Percentiles rank a stretch among this genome's conserved stretches.
Conservation (phyloP, 2,329 filamentous ascomycete species). For the Trematosphaeria pertusa region DNA sequence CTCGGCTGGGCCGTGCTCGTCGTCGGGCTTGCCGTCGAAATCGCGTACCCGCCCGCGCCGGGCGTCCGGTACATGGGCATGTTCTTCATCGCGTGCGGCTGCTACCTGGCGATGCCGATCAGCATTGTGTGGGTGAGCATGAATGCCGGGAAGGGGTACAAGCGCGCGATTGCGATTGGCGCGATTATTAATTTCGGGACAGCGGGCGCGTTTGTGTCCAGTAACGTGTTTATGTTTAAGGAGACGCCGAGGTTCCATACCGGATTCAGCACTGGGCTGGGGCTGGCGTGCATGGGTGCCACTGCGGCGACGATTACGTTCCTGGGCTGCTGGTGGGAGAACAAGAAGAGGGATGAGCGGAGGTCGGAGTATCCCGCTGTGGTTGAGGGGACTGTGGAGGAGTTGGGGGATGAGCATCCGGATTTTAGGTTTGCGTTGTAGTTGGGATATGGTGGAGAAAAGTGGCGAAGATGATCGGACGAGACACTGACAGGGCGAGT, state of each 20-base stretch:
- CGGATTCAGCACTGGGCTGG: slow-evolving; percentile 39
- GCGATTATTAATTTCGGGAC: slow-evolving; percentile 55
- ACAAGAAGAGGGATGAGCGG: slow-evolving; percentile 52
- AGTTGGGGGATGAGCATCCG: slow-evolving; percentile 61
- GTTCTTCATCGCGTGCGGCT: slow-evolving; percentile 61
- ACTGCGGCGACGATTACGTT: slow-evolving; percentile 42
- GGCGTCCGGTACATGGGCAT: slow-evolving; percentile 60
- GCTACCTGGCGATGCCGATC: slow-evolving; percentile 63
- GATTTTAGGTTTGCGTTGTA: slow-evolving; percentile 54
- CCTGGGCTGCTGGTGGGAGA: slow-evolving; percentile 59
- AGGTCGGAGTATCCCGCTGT: slow-evolving; percentile 49
- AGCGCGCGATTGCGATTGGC: slow-evolving; percentile 28
- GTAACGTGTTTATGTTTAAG: slow-evolving; percentile 36
- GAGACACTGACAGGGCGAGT: background rate
- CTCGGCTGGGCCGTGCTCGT: slow-evolving; percentile 49
- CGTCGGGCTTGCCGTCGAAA: slow-evolving; percentile 59
- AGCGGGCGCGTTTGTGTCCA: slow-evolving; percentile 63
- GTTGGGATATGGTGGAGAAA: slow-evolving; percentile 3
- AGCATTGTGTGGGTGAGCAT: slow-evolving; percentile 65
- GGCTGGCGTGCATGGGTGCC: slow-evolving; percentile 44
- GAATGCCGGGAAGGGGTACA: slow-evolving; percentile 48
- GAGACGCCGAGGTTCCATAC: slow-evolving; percentile 34
- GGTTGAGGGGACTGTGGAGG: slow-evolving; percentile 26
- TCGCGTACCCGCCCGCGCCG: slow-evolving; percentile 43
- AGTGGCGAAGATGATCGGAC: no score